Conservation (phyloP, 192 early-diverging fungal species). For the Backusella morwellensis region DNA sequence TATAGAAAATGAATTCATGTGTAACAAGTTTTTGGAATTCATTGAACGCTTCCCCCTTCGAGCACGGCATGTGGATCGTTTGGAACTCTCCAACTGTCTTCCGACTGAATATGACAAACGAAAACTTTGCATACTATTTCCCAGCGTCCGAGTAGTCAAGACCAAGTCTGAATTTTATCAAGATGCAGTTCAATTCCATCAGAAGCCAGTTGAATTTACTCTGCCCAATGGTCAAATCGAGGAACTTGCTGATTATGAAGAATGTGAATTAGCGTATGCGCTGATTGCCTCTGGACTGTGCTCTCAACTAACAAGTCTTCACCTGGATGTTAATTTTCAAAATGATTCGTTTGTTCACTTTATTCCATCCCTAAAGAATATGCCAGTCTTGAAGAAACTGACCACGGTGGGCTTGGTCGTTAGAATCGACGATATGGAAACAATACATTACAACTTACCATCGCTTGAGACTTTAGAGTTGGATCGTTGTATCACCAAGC, state of each 20-base stretch:
- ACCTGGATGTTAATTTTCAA: background rate
- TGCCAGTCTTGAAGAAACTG: background rate
- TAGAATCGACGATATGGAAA: background rate
- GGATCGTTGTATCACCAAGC: background rate
- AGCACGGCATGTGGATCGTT: background rate
- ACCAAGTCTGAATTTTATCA: background rate
- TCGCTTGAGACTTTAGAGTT: background rate
- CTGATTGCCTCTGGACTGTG: background rate
- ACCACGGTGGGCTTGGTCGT: background rate
- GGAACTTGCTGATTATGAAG: background rate
- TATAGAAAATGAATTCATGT: background rate
- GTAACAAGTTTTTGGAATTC: background rate
- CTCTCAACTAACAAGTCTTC: background rate
- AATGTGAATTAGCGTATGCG: background rate
- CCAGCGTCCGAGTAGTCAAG: background rate
- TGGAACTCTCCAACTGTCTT: background rate
- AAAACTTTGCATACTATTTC: background rate
- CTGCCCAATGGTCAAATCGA: background rate
- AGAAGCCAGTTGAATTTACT: background rate
- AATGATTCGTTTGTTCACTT: background rate
- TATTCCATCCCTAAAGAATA: background rate
- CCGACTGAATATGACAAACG: background rate
- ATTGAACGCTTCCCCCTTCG: background rate
- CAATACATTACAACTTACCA: background rate
- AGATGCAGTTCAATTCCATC: background rate